Base-by-base conservation (phyloP, 345 rosid genomes). In the Gossypium thurberi region DNA sequence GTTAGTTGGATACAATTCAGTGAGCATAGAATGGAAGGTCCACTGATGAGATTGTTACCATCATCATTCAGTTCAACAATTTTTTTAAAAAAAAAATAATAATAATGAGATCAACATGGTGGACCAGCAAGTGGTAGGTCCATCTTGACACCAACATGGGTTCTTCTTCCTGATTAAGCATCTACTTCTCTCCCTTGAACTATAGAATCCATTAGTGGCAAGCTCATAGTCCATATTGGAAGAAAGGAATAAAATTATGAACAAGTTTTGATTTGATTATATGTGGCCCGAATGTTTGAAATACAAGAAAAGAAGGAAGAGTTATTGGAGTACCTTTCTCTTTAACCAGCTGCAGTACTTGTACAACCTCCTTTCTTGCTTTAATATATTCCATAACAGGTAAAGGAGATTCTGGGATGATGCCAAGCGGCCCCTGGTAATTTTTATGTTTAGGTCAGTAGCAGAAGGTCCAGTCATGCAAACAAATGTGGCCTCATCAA, bases 351-450 rank as follows among this genome's bases (percentile, higher is more conserved):
- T 78, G 88, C 75, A 79, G 88, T 82, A 84, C 86, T 86, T 74
- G 84, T 79, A 79, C 51, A 81, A 79, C 51, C 82, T 77, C 76
- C 73, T 80, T 82, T 79, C 74, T 73, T 60, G 76, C 84, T 83
- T 87, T 87, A 77, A 76, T 78, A 79, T 86, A 84, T 84, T 86
- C 88, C 78, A 73, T 14, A 79, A 73, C 82, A 70, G 69, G 83
- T 69, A 89, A 91, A 89, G 88, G 83, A 83, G 94, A 91, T 89
- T 89, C 92, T 77, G 81, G 91, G 86, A 87, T 84, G 85, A 87
- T 85, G 92, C 86, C 85, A 47, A 72, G 57, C 69, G 75, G 82
- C 63, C 85, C 85, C 73, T 52, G 17, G 77, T 21, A 33, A 33
- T 33, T 33, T 4, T 33, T 33, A 33, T 68, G 26, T 64, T 79